Conservation (phyloP, 2,329 filamentous ascomycete genomes). For the Fusarium incarnatum region DNA sequence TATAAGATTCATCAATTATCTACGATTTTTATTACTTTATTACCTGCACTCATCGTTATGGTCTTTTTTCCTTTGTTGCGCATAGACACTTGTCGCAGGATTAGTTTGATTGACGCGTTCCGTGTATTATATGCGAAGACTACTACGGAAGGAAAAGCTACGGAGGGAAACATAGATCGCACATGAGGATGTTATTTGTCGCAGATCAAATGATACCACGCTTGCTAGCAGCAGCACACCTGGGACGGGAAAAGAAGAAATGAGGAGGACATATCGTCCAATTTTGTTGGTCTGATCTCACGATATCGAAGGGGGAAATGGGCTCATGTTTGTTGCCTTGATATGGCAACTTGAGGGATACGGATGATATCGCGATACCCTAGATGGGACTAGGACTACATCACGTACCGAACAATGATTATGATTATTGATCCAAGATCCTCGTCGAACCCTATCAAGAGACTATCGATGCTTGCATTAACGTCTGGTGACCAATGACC, state of each 20-base stretch:
- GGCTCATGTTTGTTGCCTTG: slow-evolving; percentile 16
- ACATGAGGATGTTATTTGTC: slow-evolving; percentile 21
- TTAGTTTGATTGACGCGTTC: slow-evolving; percentile 28
- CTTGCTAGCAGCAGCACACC: slow-evolving; percentile 20
- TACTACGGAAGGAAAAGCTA: slow-evolving; percentile 5
- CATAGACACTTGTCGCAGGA: slow-evolving; percentile 29
- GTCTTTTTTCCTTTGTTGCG: slow-evolving; percentile 35
- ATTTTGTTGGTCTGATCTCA: slow-evolving; percentile 24
- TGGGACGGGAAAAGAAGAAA: slow-evolving; percentile 1
- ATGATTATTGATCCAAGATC: background rate
- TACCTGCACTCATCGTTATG: background rate
- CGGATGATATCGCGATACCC: slow-evolving; percentile 6
- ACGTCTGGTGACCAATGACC: background rate
- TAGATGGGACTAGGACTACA: slow-evolving; percentile 9
- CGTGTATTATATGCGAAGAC: slow-evolving; percentile 40
- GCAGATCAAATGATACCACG: slow-evolving; percentile 38
- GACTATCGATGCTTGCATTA: background rate
- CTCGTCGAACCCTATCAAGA: background rate
- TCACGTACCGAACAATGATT: slow-evolving; percentile 17
- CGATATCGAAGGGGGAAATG: slow-evolving; percentile 4
- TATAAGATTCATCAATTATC: background rate
- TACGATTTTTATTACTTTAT: background rate
- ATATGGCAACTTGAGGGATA: slow-evolving; percentile 16
- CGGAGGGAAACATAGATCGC: slow-evolving; percentile 29
- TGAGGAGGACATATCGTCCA: slow-evolving; percentile 5